Conservation (phyloP, 768 basidiomycete genomes). For the Suillus ampliporus region DNA sequence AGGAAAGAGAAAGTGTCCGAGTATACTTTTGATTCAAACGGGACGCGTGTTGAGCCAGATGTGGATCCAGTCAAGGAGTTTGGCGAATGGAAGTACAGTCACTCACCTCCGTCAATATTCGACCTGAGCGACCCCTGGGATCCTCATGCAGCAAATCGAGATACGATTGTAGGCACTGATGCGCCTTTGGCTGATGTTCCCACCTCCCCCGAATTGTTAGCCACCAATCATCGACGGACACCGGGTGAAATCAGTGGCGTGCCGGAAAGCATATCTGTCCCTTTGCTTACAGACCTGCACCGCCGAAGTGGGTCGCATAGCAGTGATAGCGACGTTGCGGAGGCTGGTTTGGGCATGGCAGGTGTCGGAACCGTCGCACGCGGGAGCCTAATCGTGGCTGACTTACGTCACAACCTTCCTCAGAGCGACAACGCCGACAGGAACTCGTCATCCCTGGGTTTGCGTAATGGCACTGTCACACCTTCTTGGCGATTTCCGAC, state of each 20-base stretch:
- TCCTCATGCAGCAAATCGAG: slow-evolving; percentile 28
- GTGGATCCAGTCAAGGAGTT: slow-evolving; percentile 19
- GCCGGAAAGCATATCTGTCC: slow-evolving; percentile 31
- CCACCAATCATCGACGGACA: slow-evolving; percentile 4
- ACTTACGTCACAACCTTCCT: slow-evolving; percentile 16
- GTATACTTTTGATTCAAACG: slow-evolving; percentile 39
- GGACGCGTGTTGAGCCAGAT: slow-evolving; percentile 28
- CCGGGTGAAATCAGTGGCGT: slow-evolving; percentile 8
- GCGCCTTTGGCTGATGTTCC: slow-evolving; percentile 19
- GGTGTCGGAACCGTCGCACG: slow-evolving; percentile 51
- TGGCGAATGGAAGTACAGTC: slow-evolving; percentile 9
- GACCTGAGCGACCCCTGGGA: slow-evolving; percentile 32
- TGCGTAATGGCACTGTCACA: not conserved
- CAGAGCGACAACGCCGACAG: slow-evolving; percentile 21
- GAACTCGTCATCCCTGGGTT: not conserved
- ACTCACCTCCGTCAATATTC: not conserved
- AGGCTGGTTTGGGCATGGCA: slow-evolving; percentile 46
- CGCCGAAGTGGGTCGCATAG: slow-evolving; percentile 25
- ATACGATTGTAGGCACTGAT: slow-evolving; percentile 36
- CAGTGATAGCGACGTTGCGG: slow-evolving; percentile 20
- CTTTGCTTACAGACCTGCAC: slow-evolving; percentile 37
- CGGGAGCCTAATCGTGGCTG: slow-evolving; percentile 32
- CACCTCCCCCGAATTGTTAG: slow-evolving; percentile 20
- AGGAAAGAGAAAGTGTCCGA: slow-evolving; percentile 40
- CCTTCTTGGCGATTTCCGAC: not conserved